These are phyloP conservation scores for Trypanosoma caninum DNA, from an alignment of 208 protist genomes.

Conservation along the genomic window DNA sequence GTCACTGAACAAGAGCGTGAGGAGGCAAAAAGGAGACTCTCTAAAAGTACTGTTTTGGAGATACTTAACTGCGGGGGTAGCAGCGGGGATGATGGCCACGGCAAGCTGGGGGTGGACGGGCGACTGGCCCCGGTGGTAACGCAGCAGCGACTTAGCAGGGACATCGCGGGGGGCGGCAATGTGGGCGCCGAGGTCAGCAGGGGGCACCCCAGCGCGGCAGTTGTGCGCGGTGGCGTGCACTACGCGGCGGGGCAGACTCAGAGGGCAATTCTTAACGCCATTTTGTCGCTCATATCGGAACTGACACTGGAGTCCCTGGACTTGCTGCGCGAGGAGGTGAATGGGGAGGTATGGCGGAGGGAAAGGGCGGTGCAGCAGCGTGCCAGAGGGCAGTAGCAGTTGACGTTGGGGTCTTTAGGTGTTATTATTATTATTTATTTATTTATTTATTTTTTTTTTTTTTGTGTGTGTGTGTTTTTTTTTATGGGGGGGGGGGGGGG, in stretches of 20 bases:
- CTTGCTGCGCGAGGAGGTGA: conserved; percentile 72
- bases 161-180: neutral
- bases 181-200: neutral
- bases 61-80: conserved; percentile 34
- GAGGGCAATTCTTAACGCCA: conserved; percentile 72
- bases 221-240: neutral
- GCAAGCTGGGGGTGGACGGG: neutral
- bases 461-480: neutral
- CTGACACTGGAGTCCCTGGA: conserved; percentile 79
- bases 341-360: conserved; percentile 43
- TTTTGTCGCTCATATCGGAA: conserved; percentile 81
- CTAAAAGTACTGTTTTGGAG: conserved; percentile 50
- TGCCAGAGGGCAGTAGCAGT: neutral
- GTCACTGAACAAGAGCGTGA: conserved; percentile 68
- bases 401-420: too few species aligned
- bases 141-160: neutral
- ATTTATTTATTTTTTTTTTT: neutral
- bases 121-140: neutral
- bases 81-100: neutral
- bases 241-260: conserved; percentile 55
- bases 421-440: neutral
- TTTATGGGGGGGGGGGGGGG: neutral
- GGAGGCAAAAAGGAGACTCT: conserved; percentile 43
- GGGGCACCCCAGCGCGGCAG: neutral
- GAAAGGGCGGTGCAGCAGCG: neutral